Conservation (phyloP, 2,329 filamentous ascomycete species). For the Cercospora sp. region DNA sequence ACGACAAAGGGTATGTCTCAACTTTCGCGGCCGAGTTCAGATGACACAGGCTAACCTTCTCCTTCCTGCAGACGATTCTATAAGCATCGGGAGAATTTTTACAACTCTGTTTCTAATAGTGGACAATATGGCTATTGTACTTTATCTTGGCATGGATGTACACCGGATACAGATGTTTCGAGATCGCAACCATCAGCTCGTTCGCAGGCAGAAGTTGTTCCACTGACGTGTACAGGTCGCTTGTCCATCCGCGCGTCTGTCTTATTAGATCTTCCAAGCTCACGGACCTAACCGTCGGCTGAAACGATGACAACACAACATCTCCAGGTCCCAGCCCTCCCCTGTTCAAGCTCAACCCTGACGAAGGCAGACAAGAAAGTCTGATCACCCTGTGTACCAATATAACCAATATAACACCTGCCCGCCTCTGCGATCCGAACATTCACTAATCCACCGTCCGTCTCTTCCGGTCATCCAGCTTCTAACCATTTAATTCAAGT, state of each 20-base stretch:
- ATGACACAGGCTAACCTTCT: background rate
- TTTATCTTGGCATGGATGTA: background rate
- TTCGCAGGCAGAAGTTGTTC: slow-evolving; percentile 1
- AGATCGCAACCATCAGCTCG: background rate
- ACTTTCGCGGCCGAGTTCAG: background rate
- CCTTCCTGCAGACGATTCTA: slow-evolving; percentile 1
- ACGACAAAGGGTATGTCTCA: slow-evolving; percentile 38
- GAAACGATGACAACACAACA: slow-evolving; percentile 6
- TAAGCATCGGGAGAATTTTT: background rate
- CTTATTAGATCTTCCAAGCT: background rate
- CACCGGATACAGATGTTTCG: slow-evolving; percentile 2
- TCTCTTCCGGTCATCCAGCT: background rate
- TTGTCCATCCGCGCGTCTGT: background rate
- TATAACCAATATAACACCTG: background rate
- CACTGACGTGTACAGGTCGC: background rate
- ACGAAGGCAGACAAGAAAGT: background rate
- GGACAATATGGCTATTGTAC: background rate
- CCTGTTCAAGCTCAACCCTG: slow-evolving; percentile 1
- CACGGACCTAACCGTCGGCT: background rate
- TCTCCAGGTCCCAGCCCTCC: background rate
- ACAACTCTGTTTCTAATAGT: slow-evolving; percentile 1
- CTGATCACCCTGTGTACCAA: background rate
- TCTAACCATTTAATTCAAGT: background rate
- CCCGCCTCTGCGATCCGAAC: background rate
- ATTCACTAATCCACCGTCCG: background rate